Base-by-base conservation (phyloP, 495 filamentous ascomycete genomes). In the Thozetella sp. region DNA sequence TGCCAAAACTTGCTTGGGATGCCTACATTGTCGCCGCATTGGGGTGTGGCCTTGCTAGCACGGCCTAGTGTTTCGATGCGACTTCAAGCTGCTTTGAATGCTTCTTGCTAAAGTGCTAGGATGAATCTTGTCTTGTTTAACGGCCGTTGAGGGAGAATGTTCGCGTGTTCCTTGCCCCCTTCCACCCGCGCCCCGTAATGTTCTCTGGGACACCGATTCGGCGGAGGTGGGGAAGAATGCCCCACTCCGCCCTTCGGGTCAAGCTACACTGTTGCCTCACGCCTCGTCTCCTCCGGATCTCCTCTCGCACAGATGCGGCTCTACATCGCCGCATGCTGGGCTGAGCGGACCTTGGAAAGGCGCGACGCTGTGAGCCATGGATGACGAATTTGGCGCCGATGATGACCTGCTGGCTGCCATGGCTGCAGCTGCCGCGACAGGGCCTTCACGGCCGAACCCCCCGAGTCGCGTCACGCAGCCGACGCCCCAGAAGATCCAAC, bases 381-480 rank as follows among this genome's bases (percentile, higher is more conserved):
- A 79, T 37, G 88, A 88, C 59, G 84, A 88, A 58, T 88, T 82
- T 53, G 85, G 79, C 57, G 83, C 77, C 25, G 86, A 88, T 63
- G 80, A 81, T 25, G 86, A 85, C 22, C 79, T 88, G 30, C 67
- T 83, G 45, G 79, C 76, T 57, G 80, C 82, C 20, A 72, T 85
- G 52, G 81, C 73, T 22, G 78, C n/a, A n/a, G n/a, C 83, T 22
- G 58, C 61, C 2, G 40, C 55, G 45, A 12, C 57, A 54, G 56
- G 27, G 23, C 48, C 54, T 9, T 37, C 64, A n/a, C 60, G 51
- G 40, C 60, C 67, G 52, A 68, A 45, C 52, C 69, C 59, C 22
- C 69, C 56, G 40, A 69, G 61, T 56, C 76, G 71, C 62, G 73
- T 61, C 20, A 67, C 68, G 19, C 77, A 70, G 53, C 65, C 62